These are phyloP conservation scores for Hymenoscyphus scutula DNA, from an alignment of 2,329 filamentous ascomycete species.

Conservation along the genomic window DNA sequence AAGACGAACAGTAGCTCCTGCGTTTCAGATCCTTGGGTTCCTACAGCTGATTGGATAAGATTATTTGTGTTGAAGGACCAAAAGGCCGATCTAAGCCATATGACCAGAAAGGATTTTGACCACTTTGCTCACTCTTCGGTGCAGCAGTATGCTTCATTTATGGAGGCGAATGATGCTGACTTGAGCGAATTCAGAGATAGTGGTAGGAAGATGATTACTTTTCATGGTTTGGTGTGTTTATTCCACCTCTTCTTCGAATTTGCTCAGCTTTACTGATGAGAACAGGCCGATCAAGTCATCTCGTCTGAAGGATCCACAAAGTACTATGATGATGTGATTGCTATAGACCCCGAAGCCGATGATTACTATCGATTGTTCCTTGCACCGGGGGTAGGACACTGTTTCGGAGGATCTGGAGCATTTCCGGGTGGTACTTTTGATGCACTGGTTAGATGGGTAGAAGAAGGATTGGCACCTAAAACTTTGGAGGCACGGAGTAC, in stretches of 20 bases:
- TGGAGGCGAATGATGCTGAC: slow-evolving; percentile 18
- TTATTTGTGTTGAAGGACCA: no score
- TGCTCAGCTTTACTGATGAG: no score
- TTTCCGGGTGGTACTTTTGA: no score
- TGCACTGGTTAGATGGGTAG: slow-evolving; percentile 28
- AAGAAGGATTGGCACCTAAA: slow-evolving; percentile 31
- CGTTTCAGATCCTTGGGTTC: no score
- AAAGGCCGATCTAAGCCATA: no score
- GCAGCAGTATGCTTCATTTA: slow-evolving; percentile 14
- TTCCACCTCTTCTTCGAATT: no score
- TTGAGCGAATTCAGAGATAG: neutral
- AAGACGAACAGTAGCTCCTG: no score
- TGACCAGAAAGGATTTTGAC: no score
- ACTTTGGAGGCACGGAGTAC: no score
- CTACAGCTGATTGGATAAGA: no score
- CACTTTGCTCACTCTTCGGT: no score
- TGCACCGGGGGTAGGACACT: neutral
- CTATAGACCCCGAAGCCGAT: neutral
- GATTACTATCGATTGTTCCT: slow-evolving; percentile 3
- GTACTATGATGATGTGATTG: neutral
- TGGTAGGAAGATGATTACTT: slow-evolving; percentile 6
- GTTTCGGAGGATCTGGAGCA: neutral
- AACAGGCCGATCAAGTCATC: neutral
- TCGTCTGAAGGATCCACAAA: neutral
- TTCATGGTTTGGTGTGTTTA: slow-evolving; percentile 3